These are phyloP conservation scores for Sclerospora graminicola DNA, from an alignment of 352 stramenopile species.

Conservation along the genomic window DNA sequence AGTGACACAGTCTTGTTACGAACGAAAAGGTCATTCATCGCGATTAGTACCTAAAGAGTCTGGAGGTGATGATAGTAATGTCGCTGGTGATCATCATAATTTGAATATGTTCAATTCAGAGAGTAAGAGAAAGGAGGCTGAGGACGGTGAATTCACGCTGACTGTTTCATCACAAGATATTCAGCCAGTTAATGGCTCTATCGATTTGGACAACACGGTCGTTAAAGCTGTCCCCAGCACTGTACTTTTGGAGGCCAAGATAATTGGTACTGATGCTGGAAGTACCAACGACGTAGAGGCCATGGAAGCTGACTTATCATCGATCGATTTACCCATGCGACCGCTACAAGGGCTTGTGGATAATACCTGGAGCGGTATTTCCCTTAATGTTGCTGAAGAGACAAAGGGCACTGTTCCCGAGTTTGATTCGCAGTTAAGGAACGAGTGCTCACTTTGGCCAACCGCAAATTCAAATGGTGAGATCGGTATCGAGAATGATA, in stretches of 20 bases:
- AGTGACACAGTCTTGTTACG: not conserved
- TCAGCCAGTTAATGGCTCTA: not conserved
- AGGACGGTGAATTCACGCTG: not conserved
- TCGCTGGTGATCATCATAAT: not conserved
- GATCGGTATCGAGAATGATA: not conserved
- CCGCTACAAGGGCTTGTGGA: not conserved
- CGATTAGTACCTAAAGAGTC: not conserved
- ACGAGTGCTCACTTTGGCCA: not conserved
- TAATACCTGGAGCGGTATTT: not conserved
- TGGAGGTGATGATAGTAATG: not conserved
- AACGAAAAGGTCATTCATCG: not conserved
- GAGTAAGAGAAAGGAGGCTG: not conserved
- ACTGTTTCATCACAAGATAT: not conserved
- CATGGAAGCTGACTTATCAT: not conserved
- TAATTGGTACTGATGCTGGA: not conserved
- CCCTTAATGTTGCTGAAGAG: not conserved
- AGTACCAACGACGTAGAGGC: not conserved
- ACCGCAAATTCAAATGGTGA: not conserved
- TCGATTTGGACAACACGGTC: not conserved
- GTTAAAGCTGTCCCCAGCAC: not conserved
- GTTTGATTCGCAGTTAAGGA: not conserved
- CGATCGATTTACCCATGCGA: slow-evolving; percentile 1
- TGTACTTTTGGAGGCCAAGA: not conserved
- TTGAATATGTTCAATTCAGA: not conserved
- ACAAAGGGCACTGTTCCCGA: not conserved